phyloP scores from a whole-genome alignment of 2,329 filamentous ascomycete species.

The Claviceps fusiformis region DNA sequence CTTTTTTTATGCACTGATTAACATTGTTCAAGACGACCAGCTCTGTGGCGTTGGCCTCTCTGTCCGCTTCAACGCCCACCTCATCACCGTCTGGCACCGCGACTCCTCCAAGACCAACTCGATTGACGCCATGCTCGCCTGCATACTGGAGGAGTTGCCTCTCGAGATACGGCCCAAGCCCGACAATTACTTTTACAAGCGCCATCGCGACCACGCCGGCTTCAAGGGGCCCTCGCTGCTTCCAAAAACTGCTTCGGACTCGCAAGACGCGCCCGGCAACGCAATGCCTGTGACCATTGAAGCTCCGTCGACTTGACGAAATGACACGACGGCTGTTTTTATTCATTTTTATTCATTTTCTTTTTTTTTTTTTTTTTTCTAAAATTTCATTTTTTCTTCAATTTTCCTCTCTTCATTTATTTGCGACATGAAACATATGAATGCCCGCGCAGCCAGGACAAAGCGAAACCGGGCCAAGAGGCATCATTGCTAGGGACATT shows the following conservation, averaged over 20 bases:
- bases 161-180: constrained; percentile 58
- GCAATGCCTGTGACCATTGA: constrained; percentile 14
- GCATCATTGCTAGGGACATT: too few species aligned
- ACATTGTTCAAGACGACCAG: constrained; percentile 72
- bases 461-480: too few species aligned
- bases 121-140: constrained; percentile 58
- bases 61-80: constrained; percentile 76
- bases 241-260: constrained; percentile 39
- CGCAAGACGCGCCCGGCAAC: constrained; percentile 25
- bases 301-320: constrained; percentile 9
- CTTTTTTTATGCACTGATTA: too few species aligned
- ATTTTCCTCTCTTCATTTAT: not conserved
- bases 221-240: constrained; percentile 51
- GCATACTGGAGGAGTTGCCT: constrained; percentile 60
- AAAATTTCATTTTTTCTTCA: too few species aligned
- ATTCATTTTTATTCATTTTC: too few species aligned
- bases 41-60: constrained; percentile 82
- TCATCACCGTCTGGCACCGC: constrained; percentile 89
- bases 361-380: too few species aligned
- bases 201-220: constrained; percentile 75
- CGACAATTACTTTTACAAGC: constrained; percentile 73
- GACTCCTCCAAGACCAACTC: constrained; percentile 69
- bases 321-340: too few species aligned
- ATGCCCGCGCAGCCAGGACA: too few species aligned
- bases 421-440: too few species aligned